A percentile compares a stretch with the other conserved stretches of the same genome.
Conservation (phyloP, 371 early-diverging fungal species). For the Apophysomyces sp. region DNA sequence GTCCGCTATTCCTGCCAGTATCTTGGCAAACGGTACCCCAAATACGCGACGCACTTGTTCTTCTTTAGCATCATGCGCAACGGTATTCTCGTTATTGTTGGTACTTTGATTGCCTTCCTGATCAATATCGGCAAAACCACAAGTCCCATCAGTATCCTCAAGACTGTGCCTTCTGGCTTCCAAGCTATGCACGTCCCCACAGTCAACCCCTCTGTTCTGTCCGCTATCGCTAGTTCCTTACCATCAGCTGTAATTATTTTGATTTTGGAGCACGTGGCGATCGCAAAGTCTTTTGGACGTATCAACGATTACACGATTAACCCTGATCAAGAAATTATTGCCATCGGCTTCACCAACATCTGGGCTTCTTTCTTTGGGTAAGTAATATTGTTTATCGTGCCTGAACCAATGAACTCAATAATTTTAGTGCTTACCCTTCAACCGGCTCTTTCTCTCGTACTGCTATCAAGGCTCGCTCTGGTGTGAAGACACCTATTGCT, state of each 20-base stretch:
- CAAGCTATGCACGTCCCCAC: conserved; percentile 53
- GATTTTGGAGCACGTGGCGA: conserved; percentile 83
- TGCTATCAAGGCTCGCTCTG: conserved; percentile 78
- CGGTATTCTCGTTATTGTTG: conserved; percentile 43
- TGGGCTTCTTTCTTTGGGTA: conserved; percentile 81
- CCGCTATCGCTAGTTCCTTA: conserved; percentile 49
- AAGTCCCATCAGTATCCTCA: conserved; percentile 60
- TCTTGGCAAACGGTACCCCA: conserved; percentile 39
- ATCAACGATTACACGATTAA: conserved; percentile 64
- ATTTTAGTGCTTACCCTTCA: conserved; percentile 40
- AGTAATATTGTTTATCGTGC: conserved; percentile 68
- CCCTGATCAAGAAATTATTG: conserved; percentile 83
- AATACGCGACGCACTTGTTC: conserved; percentile 38
- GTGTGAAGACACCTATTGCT: conserved; percentile 82
- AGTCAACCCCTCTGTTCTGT: conserved; percentile 34
- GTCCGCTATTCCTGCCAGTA: conserved; percentile 37
- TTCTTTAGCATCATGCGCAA: conserved; percentile 55
- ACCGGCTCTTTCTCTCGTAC: conserved; percentile 53
- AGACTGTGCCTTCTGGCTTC: conserved; percentile 71
- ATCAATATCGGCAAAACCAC: conserved; percentile 39
- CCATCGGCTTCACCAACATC: conserved; percentile 82
- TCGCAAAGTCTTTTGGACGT: conserved; percentile 80
- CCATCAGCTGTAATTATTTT: conserved; percentile 69
- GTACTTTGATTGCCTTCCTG: conserved; percentile 41
- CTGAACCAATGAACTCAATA: not conserved